Percentiles rank a stretch among this genome's conserved stretches.
Conservation (phyloP, 257 asterid genomes). For the Sherardia arvensis region DNA sequence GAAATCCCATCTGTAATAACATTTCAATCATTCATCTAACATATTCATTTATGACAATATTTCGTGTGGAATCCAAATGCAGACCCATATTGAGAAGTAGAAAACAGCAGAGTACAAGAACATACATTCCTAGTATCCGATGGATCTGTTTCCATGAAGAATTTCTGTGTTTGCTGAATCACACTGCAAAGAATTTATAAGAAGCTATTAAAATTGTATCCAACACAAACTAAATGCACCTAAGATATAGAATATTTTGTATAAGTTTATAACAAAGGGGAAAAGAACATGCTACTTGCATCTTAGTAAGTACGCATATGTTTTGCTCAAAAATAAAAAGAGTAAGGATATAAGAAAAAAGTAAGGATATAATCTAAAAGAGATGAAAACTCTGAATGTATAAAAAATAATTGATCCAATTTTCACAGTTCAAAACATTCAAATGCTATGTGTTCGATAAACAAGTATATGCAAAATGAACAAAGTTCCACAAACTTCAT, state of each 20-base stretch:
- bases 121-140: slow-evolving; percentile 75
- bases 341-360: too few species aligned
- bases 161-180: slow-evolving; percentile 78
- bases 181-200: slow-evolving; percentile 47
- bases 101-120: slow-evolving; percentile 17
- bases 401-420: not conserved
- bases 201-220: slow-evolving; percentile 10
- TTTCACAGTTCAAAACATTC: not conserved
- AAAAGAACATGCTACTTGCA: not conserved
- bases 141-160: slow-evolving; percentile 70
- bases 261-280: slow-evolving; percentile 3
- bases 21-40: not conserved
- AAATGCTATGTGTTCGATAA: not conserved
- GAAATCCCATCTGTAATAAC: slow-evolving; percentile 2
- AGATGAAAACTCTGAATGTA: not conserved
- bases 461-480: not conserved
- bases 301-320: not conserved
- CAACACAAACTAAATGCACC: slow-evolving; percentile 5
- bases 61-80: slow-evolving; percentile 1
- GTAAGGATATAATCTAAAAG: too few species aligned
- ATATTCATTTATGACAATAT: not conserved
- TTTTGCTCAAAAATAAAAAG: not conserved
- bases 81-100: slow-evolving; percentile 13
- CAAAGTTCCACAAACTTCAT: not conserved
- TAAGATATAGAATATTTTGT: not conserved